Conservation (phyloP, 2,329 filamentous ascomycete species). For the Clarireedia hainanense region DNA sequence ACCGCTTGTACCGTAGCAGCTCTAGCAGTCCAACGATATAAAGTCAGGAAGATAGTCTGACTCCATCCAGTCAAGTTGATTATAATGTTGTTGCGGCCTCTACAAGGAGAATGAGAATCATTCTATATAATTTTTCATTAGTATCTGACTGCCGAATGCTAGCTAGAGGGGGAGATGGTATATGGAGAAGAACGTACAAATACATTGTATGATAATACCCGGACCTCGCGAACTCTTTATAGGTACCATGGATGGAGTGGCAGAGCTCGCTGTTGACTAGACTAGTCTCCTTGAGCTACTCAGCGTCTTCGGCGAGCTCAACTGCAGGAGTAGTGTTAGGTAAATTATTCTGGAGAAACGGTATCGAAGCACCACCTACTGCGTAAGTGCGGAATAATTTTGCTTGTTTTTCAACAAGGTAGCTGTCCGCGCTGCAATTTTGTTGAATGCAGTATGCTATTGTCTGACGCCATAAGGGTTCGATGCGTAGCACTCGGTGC, state of each 20-base stretch:
- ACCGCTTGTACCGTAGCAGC: slow-evolving; percentile 37
- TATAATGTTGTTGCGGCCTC: slow-evolving; percentile 12
- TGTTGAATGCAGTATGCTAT: not conserved
- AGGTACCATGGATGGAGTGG: not conserved
- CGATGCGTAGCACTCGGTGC: not conserved
- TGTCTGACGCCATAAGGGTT: slow-evolving; percentile 23
- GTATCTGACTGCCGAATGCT: no score
- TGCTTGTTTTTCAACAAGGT: not conserved
- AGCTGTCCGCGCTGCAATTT: not conserved
- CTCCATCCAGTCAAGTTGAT: slow-evolving; percentile 31
- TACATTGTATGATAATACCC: not conserved
- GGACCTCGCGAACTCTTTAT: not conserved
- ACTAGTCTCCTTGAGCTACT: not conserved
- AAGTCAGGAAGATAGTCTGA: slow-evolving; percentile 38
- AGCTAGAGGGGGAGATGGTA: no score
- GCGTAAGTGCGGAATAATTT: not conserved
- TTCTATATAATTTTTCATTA: not conserved
- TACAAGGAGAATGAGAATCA: not conserved
- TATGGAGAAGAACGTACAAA: not conserved
- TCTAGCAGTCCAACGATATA: slow-evolving; percentile 41
- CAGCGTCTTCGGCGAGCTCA: not conserved
- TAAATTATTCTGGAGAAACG: not conserved
- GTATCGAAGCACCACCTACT: not conserved
- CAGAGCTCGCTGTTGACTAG: not conserved
- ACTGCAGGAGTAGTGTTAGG: not conserved